Evolutionary conservation across 305 asterid genomes (phyloP).

Genomic region (Fraxinus sp.): DNA sequence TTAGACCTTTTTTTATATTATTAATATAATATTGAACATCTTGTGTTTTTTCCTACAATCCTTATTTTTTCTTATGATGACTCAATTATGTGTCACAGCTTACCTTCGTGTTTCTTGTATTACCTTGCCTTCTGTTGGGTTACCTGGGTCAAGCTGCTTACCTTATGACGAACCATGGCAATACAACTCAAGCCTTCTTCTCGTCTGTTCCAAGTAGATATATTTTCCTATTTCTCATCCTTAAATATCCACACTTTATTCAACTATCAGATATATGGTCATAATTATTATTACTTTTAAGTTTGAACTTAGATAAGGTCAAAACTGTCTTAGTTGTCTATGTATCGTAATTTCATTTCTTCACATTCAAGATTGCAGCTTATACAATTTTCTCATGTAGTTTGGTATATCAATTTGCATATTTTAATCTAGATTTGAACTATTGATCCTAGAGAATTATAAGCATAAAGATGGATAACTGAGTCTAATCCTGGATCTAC

Average conservation of each 20-base stretch:
- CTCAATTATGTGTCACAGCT: conserved; percentile 58
- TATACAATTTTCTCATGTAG: not conserved
- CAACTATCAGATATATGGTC: not conserved
- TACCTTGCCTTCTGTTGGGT: conserved; percentile 97
- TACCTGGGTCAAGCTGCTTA: conserved; percentile 99
- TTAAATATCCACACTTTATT: not conserved
- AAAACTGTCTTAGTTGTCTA: conserved; percentile 23
- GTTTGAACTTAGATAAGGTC: conserved; percentile 14
- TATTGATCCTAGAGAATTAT: not conserved
- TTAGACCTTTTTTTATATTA: conserved; percentile 22
- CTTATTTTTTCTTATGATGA: conserved; percentile 24
- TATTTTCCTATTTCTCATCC: conserved; percentile 22
- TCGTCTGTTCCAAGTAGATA: conserved; percentile 86
- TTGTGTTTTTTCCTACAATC: not conserved
- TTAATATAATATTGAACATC: not conserved
- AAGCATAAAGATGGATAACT: not conserved
- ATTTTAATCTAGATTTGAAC: not conserved
- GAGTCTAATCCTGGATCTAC: conserved; percentile 30
- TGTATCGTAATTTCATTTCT: not conserved
- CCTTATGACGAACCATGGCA: conserved; percentile 90
- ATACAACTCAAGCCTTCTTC: conserved; percentile 96
- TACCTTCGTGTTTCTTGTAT: conserved; percentile 82
- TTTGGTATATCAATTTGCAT: not conserved
- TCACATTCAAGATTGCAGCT: conserved; percentile 16
- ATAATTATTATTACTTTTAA: not conserved